A percentile compares a stretch with the other conserved stretches of the same genome.
These are phyloP conservation scores for Dactylellina parvicollis DNA, from an alignment of 2,329 filamentous ascomycete species.

Conservation along the genomic window DNA sequence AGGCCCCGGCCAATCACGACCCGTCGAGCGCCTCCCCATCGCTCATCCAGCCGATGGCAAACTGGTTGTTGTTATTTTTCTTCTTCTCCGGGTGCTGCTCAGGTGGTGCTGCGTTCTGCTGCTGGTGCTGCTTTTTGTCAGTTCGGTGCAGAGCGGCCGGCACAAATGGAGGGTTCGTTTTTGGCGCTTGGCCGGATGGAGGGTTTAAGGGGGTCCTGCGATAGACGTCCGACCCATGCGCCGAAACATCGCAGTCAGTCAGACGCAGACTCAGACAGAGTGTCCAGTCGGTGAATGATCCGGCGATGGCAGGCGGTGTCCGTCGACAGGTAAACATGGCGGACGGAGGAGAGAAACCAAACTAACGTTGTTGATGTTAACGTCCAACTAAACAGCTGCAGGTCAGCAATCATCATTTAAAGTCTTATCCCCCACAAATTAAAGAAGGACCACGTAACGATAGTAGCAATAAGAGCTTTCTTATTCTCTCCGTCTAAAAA, in stretches of 20 bases:
- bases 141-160: too few species aligned
- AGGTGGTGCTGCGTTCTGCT: too few species aligned
- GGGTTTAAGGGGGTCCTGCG: constrained; percentile 47
- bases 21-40: constrained; percentile 31
- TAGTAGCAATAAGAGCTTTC: constrained; percentile 4
- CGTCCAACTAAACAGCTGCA: constrained; percentile 22
- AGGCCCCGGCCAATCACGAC: constrained; percentile 35
- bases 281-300: constrained; percentile 17
- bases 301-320: constrained; percentile 35
- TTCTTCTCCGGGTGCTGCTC: too few species aligned
- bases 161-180: constrained; percentile 4
- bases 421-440: constrained; percentile 54
- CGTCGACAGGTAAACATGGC: constrained; percentile 31
- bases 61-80: too few species aligned
- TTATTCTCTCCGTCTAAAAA: constrained; percentile 42
- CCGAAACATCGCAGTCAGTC: constrained; percentile 52
- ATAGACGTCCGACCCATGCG: constrained; percentile 35
- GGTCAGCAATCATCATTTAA: constrained; percentile 47
- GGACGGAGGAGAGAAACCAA: background rate
- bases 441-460: constrained; percentile 40
- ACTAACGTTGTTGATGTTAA: background rate
- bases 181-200: constrained; percentile 48
- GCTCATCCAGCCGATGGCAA: constrained; percentile 43
- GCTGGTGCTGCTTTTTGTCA: too few species aligned
- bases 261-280: background rate